Percentiles rank a stretch among this genome's conserved stretches.
Conservation (phyloP, 495 filamentous ascomycete genomes). For the Podospora australis region DNA sequence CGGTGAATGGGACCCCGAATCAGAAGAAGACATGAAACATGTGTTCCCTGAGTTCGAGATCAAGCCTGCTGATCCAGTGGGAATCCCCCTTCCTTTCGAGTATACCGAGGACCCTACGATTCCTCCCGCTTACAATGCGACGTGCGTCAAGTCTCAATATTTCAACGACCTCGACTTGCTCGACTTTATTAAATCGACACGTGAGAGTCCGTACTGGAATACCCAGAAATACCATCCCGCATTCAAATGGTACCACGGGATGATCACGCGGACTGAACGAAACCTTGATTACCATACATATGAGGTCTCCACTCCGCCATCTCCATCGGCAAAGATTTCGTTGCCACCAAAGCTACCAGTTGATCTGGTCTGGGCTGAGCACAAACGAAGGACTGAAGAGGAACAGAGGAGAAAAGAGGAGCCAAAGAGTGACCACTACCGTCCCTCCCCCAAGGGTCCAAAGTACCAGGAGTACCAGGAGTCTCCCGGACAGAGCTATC, state of each 20-base stretch:
- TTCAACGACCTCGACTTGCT: constrained; percentile 40
- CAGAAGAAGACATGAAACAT: constrained; percentile 33
- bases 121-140: constrained; percentile 38
- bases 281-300: constrained; percentile 20
- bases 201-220: constrained; percentile 37
- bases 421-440: no score
- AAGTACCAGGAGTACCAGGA: no score
- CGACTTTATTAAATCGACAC: constrained; percentile 37
- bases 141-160: constrained; percentile 40
- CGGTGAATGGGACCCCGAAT: constrained; percentile 28
- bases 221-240: constrained; percentile 40
- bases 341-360: constrained; percentile 23
- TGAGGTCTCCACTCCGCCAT: constrained; percentile 15
- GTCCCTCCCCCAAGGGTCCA: no score
- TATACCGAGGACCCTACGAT: constrained; percentile 41
- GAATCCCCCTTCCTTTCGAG: constrained; percentile 32
- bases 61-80: constrained; percentile 38
- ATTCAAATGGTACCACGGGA: constrained; percentile 31
- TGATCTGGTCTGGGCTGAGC: no score
- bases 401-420: no score
- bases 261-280: constrained; percentile 17
- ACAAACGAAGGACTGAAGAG: no score
- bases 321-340: constrained; percentile 18
- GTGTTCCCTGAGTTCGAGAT: constrained; percentile 31
- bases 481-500: no score